phyloP scores from a whole-genome alignment of 2,329 filamentous ascomycete genomes.

The Pestalotiopsis sp. region DNA sequence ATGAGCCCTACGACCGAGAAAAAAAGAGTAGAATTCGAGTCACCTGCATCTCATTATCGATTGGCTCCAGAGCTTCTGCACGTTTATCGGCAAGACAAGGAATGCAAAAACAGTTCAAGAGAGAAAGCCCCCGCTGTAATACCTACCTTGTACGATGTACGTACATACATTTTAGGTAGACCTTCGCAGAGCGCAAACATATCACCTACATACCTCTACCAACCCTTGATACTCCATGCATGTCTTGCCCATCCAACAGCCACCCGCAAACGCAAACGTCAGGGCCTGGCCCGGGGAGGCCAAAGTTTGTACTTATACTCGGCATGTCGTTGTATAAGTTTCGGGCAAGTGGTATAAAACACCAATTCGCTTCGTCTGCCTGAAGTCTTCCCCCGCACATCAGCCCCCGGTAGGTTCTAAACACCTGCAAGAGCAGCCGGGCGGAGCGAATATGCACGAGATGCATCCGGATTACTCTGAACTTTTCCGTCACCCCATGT shows the following conservation, averaged over 20 bases:
- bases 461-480: not conserved
- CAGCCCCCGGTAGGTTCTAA: not conserved
- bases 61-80: slow-evolving; percentile 8
- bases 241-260: not conserved
- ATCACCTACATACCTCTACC: not conserved
- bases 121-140: not conserved
- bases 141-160: too few species aligned
- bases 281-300: not conserved
- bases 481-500: not conserved
- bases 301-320: not conserved
- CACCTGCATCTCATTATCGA: not conserved
- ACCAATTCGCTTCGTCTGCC: not conserved
- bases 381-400: not conserved
- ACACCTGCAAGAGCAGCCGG: slow-evolving; percentile 2
- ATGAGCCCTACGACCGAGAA: not conserved
- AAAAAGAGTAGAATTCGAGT: not conserved
- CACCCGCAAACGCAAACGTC: not conserved
- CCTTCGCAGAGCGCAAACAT: too few species aligned
- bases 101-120: not conserved
- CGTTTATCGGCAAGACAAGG: not conserved
- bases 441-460: slow-evolving; percentile 2
- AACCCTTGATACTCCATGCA: not conserved
- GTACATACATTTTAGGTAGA: too few species aligned
- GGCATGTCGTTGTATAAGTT: not conserved
- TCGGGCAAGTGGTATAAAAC: not conserved